These are phyloP conservation scores for Fistulifera solaris DNA, from an alignment of 108 stramenopile genomes.

Conservation along the genomic window DNA sequence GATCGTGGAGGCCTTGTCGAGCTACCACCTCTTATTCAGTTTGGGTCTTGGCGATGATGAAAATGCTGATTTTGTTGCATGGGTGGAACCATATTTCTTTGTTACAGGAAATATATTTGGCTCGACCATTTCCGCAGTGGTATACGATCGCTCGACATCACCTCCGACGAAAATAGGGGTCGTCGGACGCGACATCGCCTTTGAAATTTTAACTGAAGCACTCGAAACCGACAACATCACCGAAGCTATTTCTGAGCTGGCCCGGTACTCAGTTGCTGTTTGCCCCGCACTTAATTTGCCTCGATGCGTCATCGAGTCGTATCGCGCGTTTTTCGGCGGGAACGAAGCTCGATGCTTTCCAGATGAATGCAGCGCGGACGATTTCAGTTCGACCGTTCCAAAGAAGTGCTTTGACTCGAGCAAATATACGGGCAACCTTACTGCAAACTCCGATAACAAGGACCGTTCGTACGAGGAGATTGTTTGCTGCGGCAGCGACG, in stretches of 20 bases:
- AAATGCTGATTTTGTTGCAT: constrained; percentile 39
- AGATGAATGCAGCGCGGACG: too few species aligned
- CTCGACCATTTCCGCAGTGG: constrained; percentile 42
- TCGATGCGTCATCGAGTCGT: neutral
- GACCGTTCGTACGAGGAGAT: too few species aligned
- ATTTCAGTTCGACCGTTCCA: too few species aligned
- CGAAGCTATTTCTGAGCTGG: neutral
- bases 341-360: too few species aligned
- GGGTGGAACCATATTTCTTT: constrained; percentile 52
- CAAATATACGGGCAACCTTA: too few species aligned
- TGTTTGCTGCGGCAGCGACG: too few species aligned
- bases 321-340: neutral
- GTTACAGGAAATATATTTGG: constrained; percentile 19
- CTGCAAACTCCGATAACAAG: too few species aligned
- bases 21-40: constrained; percentile 46
- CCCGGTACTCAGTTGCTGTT: neutral
- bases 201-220: constrained; percentile 10
- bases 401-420: too few species aligned
- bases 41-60: constrained; percentile 31
- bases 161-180: constrained; percentile 42
- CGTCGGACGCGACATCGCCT: constrained; percentile 29
- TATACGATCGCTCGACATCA: constrained; percentile 33
- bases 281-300: neutral
- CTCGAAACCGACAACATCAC: neutral
- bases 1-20: constrained; percentile 30